Conservation (phyloP, 495 filamentous ascomycete species). For the Talaromyces proteolyticus region DNA sequence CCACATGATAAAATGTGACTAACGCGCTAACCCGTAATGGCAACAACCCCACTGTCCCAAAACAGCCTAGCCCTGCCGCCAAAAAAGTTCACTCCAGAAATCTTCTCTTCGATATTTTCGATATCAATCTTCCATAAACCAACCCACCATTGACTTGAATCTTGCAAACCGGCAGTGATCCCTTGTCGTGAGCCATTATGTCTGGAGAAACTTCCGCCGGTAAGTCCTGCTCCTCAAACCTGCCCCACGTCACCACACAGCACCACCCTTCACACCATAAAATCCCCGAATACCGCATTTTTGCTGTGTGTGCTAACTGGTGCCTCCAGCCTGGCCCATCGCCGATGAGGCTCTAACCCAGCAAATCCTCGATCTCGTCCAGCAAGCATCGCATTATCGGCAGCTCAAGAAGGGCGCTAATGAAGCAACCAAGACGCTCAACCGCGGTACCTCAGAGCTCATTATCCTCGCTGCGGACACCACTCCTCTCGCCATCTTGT, state of each 20-base stretch:
- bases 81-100: constrained; percentile 15
- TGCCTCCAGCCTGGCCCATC: constrained; percentile 92
- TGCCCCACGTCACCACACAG: too few relatives aligned
- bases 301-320: too few relatives aligned
- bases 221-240: constrained; percentile 13
- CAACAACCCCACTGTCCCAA: too few relatives aligned
- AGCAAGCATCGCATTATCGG: constrained; percentile 77
- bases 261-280: too few relatives aligned
- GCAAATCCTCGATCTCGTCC: constrained; percentile 78
- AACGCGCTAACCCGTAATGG: too few relatives aligned
- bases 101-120: constrained; percentile 11
- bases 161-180: constrained; percentile 36
- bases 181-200: constrained; percentile 38
- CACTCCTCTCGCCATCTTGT: constrained; percentile 77
- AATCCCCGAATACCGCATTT: too few relatives aligned
- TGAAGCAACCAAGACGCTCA: constrained; percentile 79
- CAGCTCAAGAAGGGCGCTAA: constrained; percentile 82
- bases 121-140: constrained; percentile 5
- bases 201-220: constrained; percentile 33
- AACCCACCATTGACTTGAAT: constrained; percentile 12
- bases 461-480: constrained; percentile 72
- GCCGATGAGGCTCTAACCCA: constrained; percentile 78
- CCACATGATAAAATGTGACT: too few relatives aligned
- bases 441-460: constrained; percentile 83
- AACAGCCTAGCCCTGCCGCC: too few relatives aligned